phyloP scores from a whole-genome alignment of 2,329 filamentous ascomycete species.

The Xylariomycetidae sp. region DNA sequence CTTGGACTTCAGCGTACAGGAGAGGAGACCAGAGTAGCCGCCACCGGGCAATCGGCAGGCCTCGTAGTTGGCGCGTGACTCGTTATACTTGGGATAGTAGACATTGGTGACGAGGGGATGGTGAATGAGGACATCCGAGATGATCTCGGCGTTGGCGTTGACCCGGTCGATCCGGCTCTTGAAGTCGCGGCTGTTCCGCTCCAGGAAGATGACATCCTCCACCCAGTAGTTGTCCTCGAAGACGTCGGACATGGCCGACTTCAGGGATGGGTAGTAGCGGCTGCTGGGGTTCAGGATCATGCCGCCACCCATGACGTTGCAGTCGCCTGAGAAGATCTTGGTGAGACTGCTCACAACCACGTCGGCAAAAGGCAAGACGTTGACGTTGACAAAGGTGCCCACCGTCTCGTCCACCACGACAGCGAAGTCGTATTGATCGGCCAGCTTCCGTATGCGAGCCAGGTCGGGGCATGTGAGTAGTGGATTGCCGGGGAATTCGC shows the following conservation, averaged over 20 bases:
- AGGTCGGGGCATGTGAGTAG: slow-evolving; percentile 81
- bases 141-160: slow-evolving; percentile 77
- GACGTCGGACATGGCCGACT: slow-evolving; percentile 53
- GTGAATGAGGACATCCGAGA: slow-evolving; percentile 63
- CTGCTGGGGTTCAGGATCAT: slow-evolving; percentile 58
- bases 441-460: slow-evolving; percentile 69
- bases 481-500: slow-evolving; percentile 92
- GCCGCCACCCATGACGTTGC: slow-evolving; percentile 95
- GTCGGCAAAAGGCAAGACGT: slow-evolving; percentile 84
- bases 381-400: slow-evolving; percentile 92
- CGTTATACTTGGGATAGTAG: slow-evolving; percentile 79
- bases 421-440: slow-evolving; percentile 79
- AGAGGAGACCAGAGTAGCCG: slow-evolving; percentile 86
- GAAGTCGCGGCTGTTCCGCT: slow-evolving; percentile 94
- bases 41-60: slow-evolving; percentile 65
- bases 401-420: slow-evolving; percentile 95
- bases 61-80: slow-evolving; percentile 70
- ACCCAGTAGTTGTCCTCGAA: slow-evolving; percentile 92
- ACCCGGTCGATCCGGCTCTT: slow-evolving; percentile 74
- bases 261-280: slow-evolving; percentile 66
- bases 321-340: slow-evolving; percentile 95
- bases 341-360: slow-evolving; percentile 91
- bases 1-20: slow-evolving; percentile 68
- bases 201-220: slow-evolving; percentile 90
- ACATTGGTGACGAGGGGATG: slow-evolving; percentile 65